These are phyloP conservation scores for Stephanocyclus meneghinianus DNA, from an alignment of 352 stramenopile species.

Conservation along the genomic window DNA sequence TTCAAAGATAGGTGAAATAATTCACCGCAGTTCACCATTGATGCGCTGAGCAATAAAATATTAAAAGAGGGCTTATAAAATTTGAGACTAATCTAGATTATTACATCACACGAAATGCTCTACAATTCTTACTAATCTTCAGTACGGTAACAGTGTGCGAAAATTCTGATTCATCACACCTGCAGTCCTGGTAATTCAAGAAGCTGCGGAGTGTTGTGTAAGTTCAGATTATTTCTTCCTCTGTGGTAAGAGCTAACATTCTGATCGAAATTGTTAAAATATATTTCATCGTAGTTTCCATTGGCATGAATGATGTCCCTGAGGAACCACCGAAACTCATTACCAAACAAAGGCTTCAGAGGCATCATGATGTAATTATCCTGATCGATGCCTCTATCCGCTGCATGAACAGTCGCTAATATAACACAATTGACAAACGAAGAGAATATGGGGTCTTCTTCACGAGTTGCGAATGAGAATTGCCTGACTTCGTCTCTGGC, in stretches of 20 bases:
- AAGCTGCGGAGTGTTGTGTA: background rate
- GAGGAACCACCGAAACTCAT: conserved; percentile 1
- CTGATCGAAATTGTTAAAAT: background rate
- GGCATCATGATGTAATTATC: background rate
- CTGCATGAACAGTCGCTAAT: conserved; percentile 5
- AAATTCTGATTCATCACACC: background rate
- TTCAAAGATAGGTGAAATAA: too few species aligned
- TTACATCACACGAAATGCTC: too few species aligned
- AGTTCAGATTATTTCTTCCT: conserved; percentile 7
- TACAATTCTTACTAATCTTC: too few species aligned
- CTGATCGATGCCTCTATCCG: background rate
- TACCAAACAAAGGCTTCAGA: conserved; percentile 19
- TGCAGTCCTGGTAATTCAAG: conserved; percentile 2
- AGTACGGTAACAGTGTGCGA: too few species aligned
- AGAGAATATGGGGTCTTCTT: background rate
- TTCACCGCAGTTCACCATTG: too few species aligned
- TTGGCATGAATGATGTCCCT: conserved; percentile 1
- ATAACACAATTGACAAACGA: conserved; percentile 12
- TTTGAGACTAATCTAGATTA: too few species aligned
- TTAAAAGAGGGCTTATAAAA: too few species aligned
- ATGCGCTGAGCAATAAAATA: too few species aligned
- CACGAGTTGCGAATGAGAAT: background rate
- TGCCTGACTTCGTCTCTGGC: background rate
- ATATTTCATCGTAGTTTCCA: conserved; percentile 11
- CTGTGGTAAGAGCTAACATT: background rate